Evolutionary conservation across 106 monocot genomes (phyloP).

Genomic region (Iris macrosiphon): DNA sequence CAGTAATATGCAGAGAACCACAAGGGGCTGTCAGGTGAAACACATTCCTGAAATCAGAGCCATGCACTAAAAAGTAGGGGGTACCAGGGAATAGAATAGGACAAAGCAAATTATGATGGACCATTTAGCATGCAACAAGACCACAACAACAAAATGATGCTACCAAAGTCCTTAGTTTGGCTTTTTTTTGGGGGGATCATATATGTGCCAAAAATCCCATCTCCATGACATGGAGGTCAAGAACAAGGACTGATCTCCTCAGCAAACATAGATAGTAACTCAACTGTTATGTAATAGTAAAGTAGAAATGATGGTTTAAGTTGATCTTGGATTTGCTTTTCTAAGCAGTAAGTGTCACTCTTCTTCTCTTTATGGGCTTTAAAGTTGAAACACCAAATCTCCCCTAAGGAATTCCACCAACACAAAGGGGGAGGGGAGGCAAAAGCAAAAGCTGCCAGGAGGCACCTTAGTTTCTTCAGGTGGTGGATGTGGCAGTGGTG

Average conservation of each 20-base stretch:
- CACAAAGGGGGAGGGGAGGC: too few species aligned
- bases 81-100: constrained; percentile 17
- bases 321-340: background rate
- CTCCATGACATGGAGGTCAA: background rate
- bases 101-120: constrained; percentile 27
- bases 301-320: background rate
- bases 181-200: background rate
- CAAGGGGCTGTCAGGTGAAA: constrained; percentile 21
- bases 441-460: constrained; percentile 1
- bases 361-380: background rate
- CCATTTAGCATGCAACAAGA: background rate
- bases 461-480: background rate
- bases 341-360: background rate
- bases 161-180: background rate
- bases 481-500: background rate
- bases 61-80: constrained; percentile 31
- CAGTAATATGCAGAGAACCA: constrained; percentile 1
- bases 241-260: background rate
- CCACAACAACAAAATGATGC: background rate
- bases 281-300: background rate
- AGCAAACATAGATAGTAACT: background rate
- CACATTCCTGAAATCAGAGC: constrained; percentile 34
- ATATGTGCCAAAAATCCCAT: background rate
- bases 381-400: constrained; percentile 3
- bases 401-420: background rate